Conservation (phyloP, 2,329 filamentous ascomycete genomes). For the Lasiodiplodia sp. region DNA sequence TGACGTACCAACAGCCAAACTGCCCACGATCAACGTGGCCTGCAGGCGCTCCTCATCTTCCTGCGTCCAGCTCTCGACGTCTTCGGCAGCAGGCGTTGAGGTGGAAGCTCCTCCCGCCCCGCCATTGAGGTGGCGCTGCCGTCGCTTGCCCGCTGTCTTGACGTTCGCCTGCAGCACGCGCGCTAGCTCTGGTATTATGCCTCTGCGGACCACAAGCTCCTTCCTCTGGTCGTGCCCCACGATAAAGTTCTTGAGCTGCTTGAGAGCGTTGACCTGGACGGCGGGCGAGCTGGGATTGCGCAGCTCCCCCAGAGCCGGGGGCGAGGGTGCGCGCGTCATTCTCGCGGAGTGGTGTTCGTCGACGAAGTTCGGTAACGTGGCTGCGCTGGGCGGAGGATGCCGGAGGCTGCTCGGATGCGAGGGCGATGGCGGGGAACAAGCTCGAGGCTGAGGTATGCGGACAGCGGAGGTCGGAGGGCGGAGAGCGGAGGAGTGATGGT, state of each 20-base stretch:
- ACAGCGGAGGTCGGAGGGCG: slow-evolving; percentile 25
- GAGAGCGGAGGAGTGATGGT: slow-evolving; percentile 22
- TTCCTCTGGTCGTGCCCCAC: slow-evolving; percentile 90
- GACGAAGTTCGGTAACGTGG: not conserved
- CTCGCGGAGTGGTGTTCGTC: not conserved
- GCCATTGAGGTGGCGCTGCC: slow-evolving; percentile 41
- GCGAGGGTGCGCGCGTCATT: slow-evolving; percentile 48
- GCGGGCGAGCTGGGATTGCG: slow-evolving; percentile 45
- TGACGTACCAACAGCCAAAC: slow-evolving; percentile 78
- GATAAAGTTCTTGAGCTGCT: slow-evolving; percentile 84
- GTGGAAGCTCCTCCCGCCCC: slow-evolving; percentile 29
- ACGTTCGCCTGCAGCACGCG: slow-evolving; percentile 56
- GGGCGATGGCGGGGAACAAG: slow-evolving; percentile 4
- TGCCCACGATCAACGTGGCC: slow-evolving; percentile 83
- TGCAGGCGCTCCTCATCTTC: slow-evolving; percentile 76
- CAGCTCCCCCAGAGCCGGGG: slow-evolving; percentile 48
- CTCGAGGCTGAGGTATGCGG: slow-evolving; percentile 18
- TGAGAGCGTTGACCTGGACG: slow-evolving; percentile 65
- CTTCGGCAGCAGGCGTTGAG: slow-evolving; percentile 31
- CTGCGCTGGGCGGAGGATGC: not conserved
- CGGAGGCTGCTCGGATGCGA: not conserved
- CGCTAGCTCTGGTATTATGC: slow-evolving; percentile 70
- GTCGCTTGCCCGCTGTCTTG: slow-evolving; percentile 56
- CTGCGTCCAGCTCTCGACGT: slow-evolving; percentile 57
- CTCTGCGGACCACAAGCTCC: slow-evolving; percentile 75